Percentiles rank a stretch among this genome's conserved stretches.
Evolutionary conservation across 2,329 filamentous ascomycete genomes (phyloP).

Genomic region (Cladobotryum protrusum): DNA sequence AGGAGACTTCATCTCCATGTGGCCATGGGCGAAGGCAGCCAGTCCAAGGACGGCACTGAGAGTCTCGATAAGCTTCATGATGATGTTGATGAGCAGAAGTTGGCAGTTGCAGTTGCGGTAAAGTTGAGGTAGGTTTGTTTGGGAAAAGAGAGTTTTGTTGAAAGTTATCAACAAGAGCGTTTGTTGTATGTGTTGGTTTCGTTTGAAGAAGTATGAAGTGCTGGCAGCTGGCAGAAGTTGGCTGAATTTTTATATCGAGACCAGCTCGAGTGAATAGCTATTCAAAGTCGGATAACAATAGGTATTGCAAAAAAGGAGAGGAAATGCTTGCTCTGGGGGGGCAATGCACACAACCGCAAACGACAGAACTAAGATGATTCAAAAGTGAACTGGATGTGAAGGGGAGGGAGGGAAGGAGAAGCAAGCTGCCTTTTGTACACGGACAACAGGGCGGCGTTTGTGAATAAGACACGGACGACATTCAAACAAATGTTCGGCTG

Average conservation of each 20-base stretch:
- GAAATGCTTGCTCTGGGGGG: neutral
- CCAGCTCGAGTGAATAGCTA: conserved; percentile 12
- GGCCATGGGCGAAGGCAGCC: conserved; percentile 40
- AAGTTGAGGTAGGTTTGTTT: neutral
- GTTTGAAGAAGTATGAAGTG: neutral
- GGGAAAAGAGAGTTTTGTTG: neutral
- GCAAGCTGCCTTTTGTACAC: neutral
- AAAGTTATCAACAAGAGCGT: neutral
- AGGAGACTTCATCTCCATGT: conserved; percentile 52
- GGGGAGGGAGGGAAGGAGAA: neutral
- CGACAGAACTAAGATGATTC: neutral
- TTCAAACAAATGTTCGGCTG: too few species aligned
- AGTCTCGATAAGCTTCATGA: conserved; percentile 36
- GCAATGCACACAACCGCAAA: neutral
- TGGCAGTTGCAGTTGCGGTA: conserved; percentile 8
- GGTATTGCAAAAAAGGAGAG: conserved; percentile 7
- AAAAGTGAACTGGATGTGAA: neutral
- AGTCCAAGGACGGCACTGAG: conserved; percentile 37
- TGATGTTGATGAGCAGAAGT: conserved; percentile 13
- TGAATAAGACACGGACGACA: too few species aligned
- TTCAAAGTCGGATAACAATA: conserved; percentile 6
- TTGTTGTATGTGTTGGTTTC: neutral
- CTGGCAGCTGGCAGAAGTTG: neutral
- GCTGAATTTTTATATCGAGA: conserved; percentile 12
- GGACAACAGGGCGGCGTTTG: too few species aligned